Base-by-base conservation (phyloP, 2,329 filamentous ascomycete genomes). In the Blumeria graminis region DNA sequence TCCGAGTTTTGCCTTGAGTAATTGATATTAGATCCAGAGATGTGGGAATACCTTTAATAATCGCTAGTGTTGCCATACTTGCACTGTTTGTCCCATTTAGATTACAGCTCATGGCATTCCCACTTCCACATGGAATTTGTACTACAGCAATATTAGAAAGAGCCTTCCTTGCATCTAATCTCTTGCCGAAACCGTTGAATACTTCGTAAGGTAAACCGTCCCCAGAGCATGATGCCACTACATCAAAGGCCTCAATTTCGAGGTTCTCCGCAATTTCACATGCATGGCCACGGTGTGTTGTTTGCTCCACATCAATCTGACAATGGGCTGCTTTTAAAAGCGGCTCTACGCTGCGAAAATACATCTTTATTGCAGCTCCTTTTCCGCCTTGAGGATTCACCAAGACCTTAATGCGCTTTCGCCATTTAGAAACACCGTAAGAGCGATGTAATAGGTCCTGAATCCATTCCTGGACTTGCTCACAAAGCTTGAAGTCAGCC, bases 61-160 rank as follows among this genome's bases (percentile, higher is more conserved):
- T 81, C 28, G 80, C 82, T 59, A 96, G 71, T 0, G 90, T 86
- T 0, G 89, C 87, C 50, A 86, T 68, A 58, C 80, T 84, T 8
- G 84, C 76, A 60, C 77, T 80, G 60, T 82, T 76, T 0, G 88
- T 89, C 5, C 90, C 92, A 61, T 86, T 87, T 51, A 93, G 71
- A 67, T 95, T 96, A 71, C 84, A 82, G 60, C 86, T 85, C 80
- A 96, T 84, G 22, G 86, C 92, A 68, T 98, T 98, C 6, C 92
- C 92, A 54, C 86, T 92, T 13, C 92, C 92, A 65, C 89, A 94
- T 1, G 92, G 92, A 38, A 98, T 75, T 65, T 94, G 86, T 22
- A 81, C 82, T 1, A 98, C 80, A 0, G 92, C 86, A 13, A 96
- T 71, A 63, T 82, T 84, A 22, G 74, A 71, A 58, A 98, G 70